phyloP scores from a whole-genome alignment of 2,329 filamentous ascomycete genomes.

The Penicillium sp. region DNA sequence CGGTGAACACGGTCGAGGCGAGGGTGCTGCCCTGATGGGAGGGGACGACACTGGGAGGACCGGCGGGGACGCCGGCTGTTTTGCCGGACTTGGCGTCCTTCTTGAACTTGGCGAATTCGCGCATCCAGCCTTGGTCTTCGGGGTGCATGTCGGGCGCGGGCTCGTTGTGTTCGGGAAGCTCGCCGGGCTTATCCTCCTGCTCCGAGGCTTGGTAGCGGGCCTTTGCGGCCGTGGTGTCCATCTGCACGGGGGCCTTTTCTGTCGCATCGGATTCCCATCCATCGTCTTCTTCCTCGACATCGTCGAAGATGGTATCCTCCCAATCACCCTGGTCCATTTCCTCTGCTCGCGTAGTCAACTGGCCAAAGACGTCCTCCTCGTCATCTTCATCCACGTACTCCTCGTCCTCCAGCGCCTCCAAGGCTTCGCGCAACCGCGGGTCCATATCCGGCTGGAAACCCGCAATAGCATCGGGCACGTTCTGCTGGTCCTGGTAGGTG shows the following conservation, averaged over 20 bases:
- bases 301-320: conserved; percentile 51
- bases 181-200: conserved; percentile 24
- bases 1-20: conserved; percentile 44
- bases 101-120: conserved; percentile 91
- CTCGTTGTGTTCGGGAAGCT: conserved; percentile 32
- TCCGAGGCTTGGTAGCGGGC: conserved; percentile 20
- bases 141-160: conserved; percentile 43
- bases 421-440: conserved; percentile 74
- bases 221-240: conserved; percentile 32
- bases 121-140: conserved; percentile 74
- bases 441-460: conserved; percentile 99
- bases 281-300: conserved; percentile 61
- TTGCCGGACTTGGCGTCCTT: conserved; percentile 52
- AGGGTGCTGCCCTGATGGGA: conserved; percentile 27
- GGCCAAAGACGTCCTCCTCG: conserved; percentile 72
- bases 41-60: too few relatives aligned
- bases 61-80: too few relatives aligned
- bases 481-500: conserved; percentile 86
- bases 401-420: conserved; percentile 91
- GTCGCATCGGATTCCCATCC: conserved; percentile 96
- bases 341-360: conserved; percentile 55
- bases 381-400: conserved; percentile 72
- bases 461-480: conserved; percentile 79
- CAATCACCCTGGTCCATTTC: conserved; percentile 80
- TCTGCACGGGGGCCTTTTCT: conserved; percentile 57